Conservation (phyloP, 306 rosid species). For the Sechiopsis laciniata region DNA sequence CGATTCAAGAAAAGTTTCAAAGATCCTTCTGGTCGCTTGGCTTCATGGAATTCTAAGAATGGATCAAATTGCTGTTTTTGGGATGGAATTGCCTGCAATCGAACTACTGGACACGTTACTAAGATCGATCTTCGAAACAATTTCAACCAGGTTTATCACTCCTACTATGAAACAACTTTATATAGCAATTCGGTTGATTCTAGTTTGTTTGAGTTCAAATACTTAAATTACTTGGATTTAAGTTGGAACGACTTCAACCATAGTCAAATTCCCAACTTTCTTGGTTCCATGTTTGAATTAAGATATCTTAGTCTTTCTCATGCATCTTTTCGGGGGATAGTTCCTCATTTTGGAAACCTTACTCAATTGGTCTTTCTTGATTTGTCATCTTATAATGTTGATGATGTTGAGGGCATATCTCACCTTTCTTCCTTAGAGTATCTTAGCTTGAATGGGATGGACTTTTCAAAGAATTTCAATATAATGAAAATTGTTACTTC, state of each 20-base stretch:
- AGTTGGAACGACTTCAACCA: not conserved
- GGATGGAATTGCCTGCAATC: not conserved
- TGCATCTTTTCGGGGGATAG: not conserved
- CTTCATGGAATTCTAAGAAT: not conserved
- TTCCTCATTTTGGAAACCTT: too few species aligned
- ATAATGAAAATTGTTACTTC: constrained; percentile 20
- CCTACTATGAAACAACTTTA: too few species aligned
- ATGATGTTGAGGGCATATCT: constrained; percentile 24
- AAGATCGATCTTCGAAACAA: not conserved
- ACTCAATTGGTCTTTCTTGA: constrained; percentile 3
- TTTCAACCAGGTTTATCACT: not conserved
- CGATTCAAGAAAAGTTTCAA: not conserved
- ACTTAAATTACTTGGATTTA: not conserved
- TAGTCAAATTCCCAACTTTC: not conserved
- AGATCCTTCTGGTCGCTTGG: not conserved
- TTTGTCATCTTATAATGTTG: not conserved
- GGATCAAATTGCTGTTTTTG: not conserved
- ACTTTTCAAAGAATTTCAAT: constrained; percentile 15
- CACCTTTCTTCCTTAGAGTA: constrained; percentile 18
- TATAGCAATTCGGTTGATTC: not conserved
- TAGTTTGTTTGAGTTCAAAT: not conserved
- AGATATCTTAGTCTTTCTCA: constrained; percentile 8
- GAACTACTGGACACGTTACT: not conserved
- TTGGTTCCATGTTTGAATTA: not conserved
- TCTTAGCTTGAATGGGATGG: constrained; percentile 22